Percentiles rank a stretch among this genome's conserved stretches.
Conservation (phyloP, 148 eudicot species). For the Rhododendron kiyosumense region DNA sequence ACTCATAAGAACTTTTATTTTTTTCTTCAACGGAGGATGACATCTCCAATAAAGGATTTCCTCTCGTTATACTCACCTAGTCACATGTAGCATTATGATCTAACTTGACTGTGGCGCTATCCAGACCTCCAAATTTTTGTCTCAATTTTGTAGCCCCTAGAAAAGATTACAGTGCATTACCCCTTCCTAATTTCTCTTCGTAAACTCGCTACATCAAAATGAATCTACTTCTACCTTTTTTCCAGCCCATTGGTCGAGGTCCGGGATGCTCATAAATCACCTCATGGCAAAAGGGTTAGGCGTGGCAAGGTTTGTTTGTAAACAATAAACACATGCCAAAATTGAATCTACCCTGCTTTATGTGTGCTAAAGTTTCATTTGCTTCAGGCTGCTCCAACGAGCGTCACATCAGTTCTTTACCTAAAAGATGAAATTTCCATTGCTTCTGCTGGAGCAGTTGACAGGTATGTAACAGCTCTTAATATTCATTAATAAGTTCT, state of each 20-base stretch:
- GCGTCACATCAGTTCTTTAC: conserved; percentile 88
- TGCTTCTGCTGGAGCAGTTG: conserved; percentile 91
- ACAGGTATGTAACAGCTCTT: conserved; percentile 45
- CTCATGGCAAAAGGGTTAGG: conserved; percentile 42
- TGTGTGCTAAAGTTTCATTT: conserved; percentile 1
- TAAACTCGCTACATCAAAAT: background rate
- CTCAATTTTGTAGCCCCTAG: background rate
- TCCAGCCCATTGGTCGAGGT: conserved; percentile 47
- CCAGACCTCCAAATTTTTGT: background rate
- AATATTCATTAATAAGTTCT: background rate
- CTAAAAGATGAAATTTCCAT: conserved; percentile 74
- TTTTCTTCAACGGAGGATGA: background rate
- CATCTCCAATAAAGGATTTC: background rate
- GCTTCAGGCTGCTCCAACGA: conserved; percentile 73
- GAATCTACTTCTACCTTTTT: background rate
- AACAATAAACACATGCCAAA: background rate
- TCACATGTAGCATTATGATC: background rate
- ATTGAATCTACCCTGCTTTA: background rate
- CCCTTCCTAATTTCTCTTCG: background rate
- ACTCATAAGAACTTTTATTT: background rate
- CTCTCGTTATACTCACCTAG: background rate
- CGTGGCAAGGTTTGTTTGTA: conserved; percentile 53
- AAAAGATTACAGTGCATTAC: background rate
- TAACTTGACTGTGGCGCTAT: background rate
- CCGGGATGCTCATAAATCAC: conserved; percentile 52